phyloP scores from a whole-genome alignment of 2,329 filamentous ascomycete genomes.

The Teratosphaeria gauchensis region DNA sequence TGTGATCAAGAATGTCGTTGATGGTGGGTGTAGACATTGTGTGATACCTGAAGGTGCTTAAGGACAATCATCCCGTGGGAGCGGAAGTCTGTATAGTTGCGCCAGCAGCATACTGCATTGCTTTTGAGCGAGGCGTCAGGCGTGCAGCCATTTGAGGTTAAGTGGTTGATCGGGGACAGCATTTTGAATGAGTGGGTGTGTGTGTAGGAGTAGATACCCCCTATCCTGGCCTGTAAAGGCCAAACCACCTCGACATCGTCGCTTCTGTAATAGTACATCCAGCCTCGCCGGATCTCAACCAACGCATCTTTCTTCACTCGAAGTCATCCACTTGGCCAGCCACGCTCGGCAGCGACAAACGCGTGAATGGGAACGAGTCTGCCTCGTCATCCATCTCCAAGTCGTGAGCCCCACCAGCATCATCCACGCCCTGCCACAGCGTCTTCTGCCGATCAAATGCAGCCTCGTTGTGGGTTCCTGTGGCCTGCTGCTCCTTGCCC shows the following conservation, averaged over 20 bases:
- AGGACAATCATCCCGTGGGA: not conserved
- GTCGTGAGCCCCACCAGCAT: no score
- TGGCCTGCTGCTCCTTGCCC: no score
- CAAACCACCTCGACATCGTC: not conserved
- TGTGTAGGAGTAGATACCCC: not conserved
- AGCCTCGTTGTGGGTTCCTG: no score
- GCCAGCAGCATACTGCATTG: not conserved
- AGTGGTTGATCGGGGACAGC: not conserved
- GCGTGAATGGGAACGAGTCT: no score
- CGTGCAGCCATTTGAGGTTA: not conserved
- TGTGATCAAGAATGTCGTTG: conserved; percentile 60
- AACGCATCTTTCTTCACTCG: not conserved
- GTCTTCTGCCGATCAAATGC: no score
- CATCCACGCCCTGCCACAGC: no score
- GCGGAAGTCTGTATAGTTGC: not conserved
- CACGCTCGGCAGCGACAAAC: no score
- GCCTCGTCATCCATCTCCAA: no score
- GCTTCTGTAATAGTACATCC: not conserved
- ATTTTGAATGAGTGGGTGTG: not conserved
- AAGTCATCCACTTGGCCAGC: no score
- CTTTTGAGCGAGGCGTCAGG: not conserved
- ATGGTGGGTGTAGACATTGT: conserved; percentile 18
- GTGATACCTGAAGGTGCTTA: conserved; percentile 7
- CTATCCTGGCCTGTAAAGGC: not conserved
- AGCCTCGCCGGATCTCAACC: not conserved